These are phyloP conservation scores for Zymoseptoria ardabiliae DNA, from an alignment of 2,329 filamentous ascomycete genomes.

Conservation along the genomic window DNA sequence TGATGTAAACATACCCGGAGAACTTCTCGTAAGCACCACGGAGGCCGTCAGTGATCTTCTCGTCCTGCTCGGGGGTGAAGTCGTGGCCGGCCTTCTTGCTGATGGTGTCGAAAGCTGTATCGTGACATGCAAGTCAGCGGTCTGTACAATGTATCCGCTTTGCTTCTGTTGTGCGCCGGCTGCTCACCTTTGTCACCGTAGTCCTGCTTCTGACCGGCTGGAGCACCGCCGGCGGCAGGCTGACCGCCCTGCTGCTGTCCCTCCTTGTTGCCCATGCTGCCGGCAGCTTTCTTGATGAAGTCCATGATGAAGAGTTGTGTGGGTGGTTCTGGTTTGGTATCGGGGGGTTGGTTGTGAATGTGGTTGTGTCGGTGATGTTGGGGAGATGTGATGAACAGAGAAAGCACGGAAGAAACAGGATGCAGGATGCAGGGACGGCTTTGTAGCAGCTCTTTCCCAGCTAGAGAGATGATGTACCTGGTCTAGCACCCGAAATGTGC, in stretches of 20 bases:
- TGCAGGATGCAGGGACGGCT: neutral
- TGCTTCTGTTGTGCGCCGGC: neutral
- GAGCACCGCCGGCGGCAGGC: neutral
- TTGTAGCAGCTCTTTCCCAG: neutral
- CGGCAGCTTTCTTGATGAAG: neutral
- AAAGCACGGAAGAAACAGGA: neutral
- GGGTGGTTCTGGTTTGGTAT: neutral
- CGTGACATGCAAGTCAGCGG: neutral
- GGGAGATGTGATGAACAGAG: neutral
- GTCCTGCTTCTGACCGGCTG: neutral
- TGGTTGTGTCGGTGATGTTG: neutral
- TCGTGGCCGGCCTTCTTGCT: neutral
- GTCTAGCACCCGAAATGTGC: neutral
- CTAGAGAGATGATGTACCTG: neutral
- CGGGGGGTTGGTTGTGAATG: neutral
- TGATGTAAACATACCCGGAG: neutral
- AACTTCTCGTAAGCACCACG: slow-evolving; percentile 1
- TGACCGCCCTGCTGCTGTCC: neutral
- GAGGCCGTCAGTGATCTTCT: neutral
- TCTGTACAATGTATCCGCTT: no score
- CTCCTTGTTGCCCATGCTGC: neutral
- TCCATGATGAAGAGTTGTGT: neutral
- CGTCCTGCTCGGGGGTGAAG: neutral
- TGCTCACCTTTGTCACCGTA: neutral
- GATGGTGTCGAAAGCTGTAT: neutral